phyloP scores from a whole-genome alignment of 176 grass and related monocot species.

The Poa annua region DNA sequence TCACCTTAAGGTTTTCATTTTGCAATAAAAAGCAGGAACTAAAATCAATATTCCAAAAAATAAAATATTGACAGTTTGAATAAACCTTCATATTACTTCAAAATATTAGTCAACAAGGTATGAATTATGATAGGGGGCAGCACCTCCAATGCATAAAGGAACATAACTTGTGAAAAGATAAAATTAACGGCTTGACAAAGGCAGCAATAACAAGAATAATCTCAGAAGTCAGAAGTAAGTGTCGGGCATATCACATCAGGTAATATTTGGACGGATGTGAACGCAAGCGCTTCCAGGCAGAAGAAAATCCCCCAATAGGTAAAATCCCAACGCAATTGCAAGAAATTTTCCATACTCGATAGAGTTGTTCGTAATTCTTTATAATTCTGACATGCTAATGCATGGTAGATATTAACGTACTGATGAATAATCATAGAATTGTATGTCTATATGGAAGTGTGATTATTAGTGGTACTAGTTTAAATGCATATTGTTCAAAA shows the following conservation, averaged over 20 bases:
- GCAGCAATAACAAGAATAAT: not conserved
- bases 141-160: not conserved
- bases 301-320: not conserved
- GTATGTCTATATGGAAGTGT: not conserved
- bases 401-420: not conserved
- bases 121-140: not conserved
- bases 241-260: not conserved
- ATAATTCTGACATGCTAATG: not conserved
- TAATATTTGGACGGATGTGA: not conserved
- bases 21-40: not conserved
- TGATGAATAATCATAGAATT: slow-evolving; percentile 5
- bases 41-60: slow-evolving; percentile 23
- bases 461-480: not conserved
- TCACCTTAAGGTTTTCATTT: slow-evolving; percentile 5
- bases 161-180: not conserved
- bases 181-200: not conserved
- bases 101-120: slow-evolving; percentile 19
- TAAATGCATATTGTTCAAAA: not conserved
- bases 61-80: not conserved
- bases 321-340: not conserved
- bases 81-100: not conserved
- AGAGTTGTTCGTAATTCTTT: not conserved
- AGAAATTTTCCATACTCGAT: slow-evolving; percentile 7
- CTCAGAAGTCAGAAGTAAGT: not conserved
- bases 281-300: not conserved